A percentile compares a stretch with the other conserved stretches of the same genome.
Evolutionary conservation across 768 basidiomycete genomes (phyloP).

Genomic region (Kwoniella dendrophila): DNA sequence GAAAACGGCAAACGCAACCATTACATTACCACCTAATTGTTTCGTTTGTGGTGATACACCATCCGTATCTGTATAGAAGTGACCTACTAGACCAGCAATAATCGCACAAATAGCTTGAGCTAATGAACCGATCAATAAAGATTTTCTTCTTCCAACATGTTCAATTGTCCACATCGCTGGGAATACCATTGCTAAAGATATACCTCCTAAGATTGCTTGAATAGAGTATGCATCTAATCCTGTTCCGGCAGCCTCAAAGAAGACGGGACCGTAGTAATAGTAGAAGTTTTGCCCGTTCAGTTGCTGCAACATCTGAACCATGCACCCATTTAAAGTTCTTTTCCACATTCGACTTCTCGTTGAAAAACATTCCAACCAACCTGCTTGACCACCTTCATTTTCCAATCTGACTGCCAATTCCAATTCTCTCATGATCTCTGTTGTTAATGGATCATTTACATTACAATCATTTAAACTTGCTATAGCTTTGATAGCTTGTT

Average conservation of each 20-base stretch:
- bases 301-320: constrained; percentile 68
- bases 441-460: constrained; percentile 63
- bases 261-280: constrained; percentile 71
- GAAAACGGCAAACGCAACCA: constrained; percentile 12
- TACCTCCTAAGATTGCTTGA: constrained; percentile 65
- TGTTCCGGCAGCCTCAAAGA: constrained; percentile 75
- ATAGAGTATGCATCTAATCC: constrained; percentile 65
- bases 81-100: constrained; percentile 16
- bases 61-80: constrained; percentile 13
- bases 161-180: constrained; percentile 75
- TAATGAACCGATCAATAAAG: constrained; percentile 1
- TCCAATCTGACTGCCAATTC: constrained; percentile 68
- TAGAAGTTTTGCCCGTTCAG: constrained; percentile 71
- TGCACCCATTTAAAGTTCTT: constrained; percentile 62
- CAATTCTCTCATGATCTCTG: constrained; percentile 67
- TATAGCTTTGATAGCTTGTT: constrained; percentile 63
- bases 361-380: constrained; percentile 78
- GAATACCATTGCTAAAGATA: constrained; percentile 71
- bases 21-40: constrained; percentile 12
- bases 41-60: background rate
- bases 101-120: constrained; percentile 19
- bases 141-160: constrained; percentile 71
- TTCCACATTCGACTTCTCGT: constrained; percentile 62
- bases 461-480: constrained; percentile 65
- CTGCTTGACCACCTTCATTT: constrained; percentile 78